phyloP scores from a whole-genome alignment of 2,329 filamentous ascomycete genomes.

The Pseudogymnoascus sp. region DNA sequence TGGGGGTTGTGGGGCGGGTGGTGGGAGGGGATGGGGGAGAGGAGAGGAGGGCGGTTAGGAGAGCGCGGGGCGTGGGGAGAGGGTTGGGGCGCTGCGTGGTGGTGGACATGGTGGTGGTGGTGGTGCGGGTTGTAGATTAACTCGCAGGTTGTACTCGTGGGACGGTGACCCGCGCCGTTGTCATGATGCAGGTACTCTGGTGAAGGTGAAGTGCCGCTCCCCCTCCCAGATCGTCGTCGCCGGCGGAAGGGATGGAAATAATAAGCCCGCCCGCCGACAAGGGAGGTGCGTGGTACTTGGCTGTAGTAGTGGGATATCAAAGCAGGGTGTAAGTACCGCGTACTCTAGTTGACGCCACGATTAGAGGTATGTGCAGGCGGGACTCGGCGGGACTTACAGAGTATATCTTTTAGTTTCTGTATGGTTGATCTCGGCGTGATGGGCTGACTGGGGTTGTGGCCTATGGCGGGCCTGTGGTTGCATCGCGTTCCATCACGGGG shows the following conservation, averaged over 20 bases:
- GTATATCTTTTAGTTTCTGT: background rate
- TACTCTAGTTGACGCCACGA: background rate
- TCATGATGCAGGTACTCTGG: constrained; percentile 4
- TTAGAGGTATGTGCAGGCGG: background rate
- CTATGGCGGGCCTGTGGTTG: constrained; percentile 2
- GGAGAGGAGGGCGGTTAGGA: constrained; percentile 25
- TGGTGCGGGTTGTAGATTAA: background rate
- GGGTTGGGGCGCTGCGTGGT: background rate
- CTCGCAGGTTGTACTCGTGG: background rate
- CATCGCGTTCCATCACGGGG: background rate
- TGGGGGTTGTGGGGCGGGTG: constrained; percentile 21
- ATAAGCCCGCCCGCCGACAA: background rate
- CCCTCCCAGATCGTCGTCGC: background rate
- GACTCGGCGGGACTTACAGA: background rate
- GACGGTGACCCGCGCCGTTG: constrained; percentile 8
- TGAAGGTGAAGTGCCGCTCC: constrained; percentile 4
- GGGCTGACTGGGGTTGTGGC: background rate
- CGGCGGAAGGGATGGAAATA: constrained; percentile 3
- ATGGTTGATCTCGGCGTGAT: constrained; percentile 1
- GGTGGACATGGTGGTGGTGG: constrained; percentile 7
- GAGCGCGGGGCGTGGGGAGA: constrained; percentile 20
- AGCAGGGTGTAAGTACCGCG: background rate
- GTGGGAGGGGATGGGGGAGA: constrained; percentile 22
- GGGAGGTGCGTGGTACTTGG: background rate
- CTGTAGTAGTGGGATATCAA: background rate